These are phyloP conservation scores for Pseudogymnoascus verrucosus DNA, from an alignment of 2,329 filamentous ascomycete species.

Conservation along the genomic window DNA sequence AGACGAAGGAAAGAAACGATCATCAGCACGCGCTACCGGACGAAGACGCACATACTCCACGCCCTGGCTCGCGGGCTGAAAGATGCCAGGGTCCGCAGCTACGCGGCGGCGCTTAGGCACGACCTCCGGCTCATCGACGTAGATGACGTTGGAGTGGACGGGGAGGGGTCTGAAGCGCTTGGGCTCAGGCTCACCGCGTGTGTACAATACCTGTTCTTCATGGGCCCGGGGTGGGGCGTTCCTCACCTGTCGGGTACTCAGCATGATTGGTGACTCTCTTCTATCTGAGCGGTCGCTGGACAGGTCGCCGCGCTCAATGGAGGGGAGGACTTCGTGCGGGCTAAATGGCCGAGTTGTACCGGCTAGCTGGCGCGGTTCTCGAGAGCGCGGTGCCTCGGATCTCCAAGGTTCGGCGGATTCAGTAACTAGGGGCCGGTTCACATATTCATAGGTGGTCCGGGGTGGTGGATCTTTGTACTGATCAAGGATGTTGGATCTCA, in stretches of 20 bases:
- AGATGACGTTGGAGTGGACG: slow-evolving; percentile 6
- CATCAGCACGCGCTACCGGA: background rate
- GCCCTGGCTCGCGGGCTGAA: background rate
- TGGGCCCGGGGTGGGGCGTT: background rate
- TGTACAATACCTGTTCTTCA: slow-evolving; percentile 2
- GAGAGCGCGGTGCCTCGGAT: background rate
- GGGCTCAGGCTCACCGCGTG: slow-evolving; percentile 1
- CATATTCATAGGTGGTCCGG: background rate
- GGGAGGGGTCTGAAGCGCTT: background rate
- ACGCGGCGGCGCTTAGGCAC: slow-evolving; percentile 7
- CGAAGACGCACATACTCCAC: slow-evolving; percentile 2
- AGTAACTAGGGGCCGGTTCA: background rate
- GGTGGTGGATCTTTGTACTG: background rate
- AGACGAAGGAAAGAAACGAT: background rate
- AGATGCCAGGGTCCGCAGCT: background rate
- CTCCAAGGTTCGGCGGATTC: background rate
- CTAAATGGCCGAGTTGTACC: background rate
- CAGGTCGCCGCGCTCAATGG: background rate
- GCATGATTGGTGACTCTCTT: background rate
- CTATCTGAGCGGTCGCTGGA: background rate
- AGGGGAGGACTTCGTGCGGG: background rate
- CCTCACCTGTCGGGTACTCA: background rate
- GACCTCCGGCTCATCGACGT: background rate
- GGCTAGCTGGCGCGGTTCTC: background rate
- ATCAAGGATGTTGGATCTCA: background rate